Evolutionary conservation across 257 asterid species (phyloP), one percentile per base, ranked within the genome.

Genomic region (Pogostemon cablin): DNA sequence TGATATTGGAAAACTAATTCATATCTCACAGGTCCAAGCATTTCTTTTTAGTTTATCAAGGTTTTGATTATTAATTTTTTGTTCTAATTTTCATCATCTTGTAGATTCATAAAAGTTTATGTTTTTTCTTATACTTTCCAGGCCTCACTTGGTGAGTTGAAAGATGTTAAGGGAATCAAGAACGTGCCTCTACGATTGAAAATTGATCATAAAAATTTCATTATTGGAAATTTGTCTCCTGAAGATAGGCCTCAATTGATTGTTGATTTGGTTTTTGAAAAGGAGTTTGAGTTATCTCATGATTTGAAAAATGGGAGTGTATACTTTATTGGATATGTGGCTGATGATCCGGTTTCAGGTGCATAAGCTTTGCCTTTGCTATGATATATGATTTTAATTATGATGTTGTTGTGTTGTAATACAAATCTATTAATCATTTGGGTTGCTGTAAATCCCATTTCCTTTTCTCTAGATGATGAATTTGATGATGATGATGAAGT

Each of bases 271-370:
- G 91, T 87, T 0, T 78, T 89, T 34, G 88, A 87, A 76, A 91
- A 47, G 64, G 86, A 87, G 20, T 91, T 91, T 81, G 95, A 86
- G 61, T 85, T 91, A 68, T 91, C 97, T 5, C 97, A 91, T 75
- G 97, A 79, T 62, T 87, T 81, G 82, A 84, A 89, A 54, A 73
- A 71, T 52, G 96, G 91, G 9, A 91, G 91, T 12, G 82, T 89
- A 15, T 83, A 67, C 86, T 84, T 84, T 48, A 9, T 82, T 7
- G 97, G 95, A 4, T 91, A 86, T 11, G 20, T 35, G 1, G 87
- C 89, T 40, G 81, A 80, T 3, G 84, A 85, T 37, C 81, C 79
- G 0, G 6, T 11, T 34, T 71, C 81, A 46, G 81, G 83, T 78
- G 57, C 39, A 25, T 54, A 10, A 39, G 17, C 9, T 46, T 32